Evolutionary conservation across 257 asterid genomes (phyloP), one percentile per base, ranked within the genome.

Genomic region (Lithospermum erythrorhizon): DNA sequence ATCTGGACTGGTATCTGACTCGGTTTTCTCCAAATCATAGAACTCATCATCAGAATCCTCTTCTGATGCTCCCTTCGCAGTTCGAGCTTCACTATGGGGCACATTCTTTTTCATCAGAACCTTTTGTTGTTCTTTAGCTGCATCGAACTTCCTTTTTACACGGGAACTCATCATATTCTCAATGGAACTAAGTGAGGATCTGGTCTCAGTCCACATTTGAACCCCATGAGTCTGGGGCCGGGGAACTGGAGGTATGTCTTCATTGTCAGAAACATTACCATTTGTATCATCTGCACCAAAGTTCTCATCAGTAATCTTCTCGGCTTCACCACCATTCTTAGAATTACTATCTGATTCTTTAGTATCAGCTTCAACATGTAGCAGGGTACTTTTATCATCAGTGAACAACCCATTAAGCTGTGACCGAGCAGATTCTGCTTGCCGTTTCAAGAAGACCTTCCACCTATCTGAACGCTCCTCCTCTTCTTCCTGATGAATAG

Each of bases 11-110:
- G 79, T 70, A 66, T 89, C 95, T 21, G 93, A 88, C 65, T 88
- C 94, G 63, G 95, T 81, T 76, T 88, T 86, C 68, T 90, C 97
- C 76, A 89, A 57, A 74, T 90, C 97, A 65, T 84, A 90, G 68
- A 90, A 90, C 81, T 87, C 95, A 65, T 90, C 97, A 25, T 90
- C 95, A 2, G 97, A 84, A 67, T 90, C 97, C 63, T 89, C 97
- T 72, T 93, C 98, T 55, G 85, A 65, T 54, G 67, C 68, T 62
- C 75, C 72, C 70, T 66, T 69, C 23, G 66, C 74, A 18, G 59
- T 61, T 19, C 70, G 63, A 54, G 37, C 65, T 56, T 62, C 77
- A 63, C 61, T 72, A 11, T 85, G 62, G 72, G 80, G 61, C 69
- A 74, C 85, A 59, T 59, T 73, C 70, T 73, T 79, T 65, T 67